phyloP scores from a whole-genome alignment of 192 early-diverging fungal species.

The Podila minutissima region DNA sequence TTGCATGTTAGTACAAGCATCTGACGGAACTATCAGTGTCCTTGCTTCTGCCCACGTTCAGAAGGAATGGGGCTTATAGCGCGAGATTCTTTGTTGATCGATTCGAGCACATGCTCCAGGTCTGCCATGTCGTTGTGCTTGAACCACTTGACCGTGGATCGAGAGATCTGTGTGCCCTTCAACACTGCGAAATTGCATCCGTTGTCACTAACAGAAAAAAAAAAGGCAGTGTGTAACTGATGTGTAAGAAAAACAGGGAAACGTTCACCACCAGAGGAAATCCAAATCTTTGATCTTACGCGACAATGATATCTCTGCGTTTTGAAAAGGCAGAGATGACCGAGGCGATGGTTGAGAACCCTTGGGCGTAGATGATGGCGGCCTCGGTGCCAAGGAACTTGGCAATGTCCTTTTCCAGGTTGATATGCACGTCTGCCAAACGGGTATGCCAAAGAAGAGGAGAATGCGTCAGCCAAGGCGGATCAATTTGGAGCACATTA shows the following conservation, averaged over 20 bases:
- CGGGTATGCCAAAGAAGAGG: neutral
- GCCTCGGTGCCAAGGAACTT: slow-evolving; percentile 84
- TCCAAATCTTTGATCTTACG: slow-evolving; percentile 50
- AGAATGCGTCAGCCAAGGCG: neutral
- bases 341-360: slow-evolving; percentile 90
- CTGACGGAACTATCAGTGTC: too few relatives aligned
- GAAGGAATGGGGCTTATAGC: slow-evolving; percentile 44
- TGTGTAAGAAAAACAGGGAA: too few relatives aligned
- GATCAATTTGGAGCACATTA: neutral
- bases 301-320: slow-evolving; percentile 93
- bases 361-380: slow-evolving; percentile 95
- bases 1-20: too few relatives aligned
- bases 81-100: slow-evolving; percentile 74
- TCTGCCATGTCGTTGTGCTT: slow-evolving; percentile 99
- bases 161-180: slow-evolving; percentile 90
- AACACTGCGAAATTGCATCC: slow-evolving; percentile 88
- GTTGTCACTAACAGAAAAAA: slow-evolving; percentile 75
- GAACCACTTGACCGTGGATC: slow-evolving; percentile 89
- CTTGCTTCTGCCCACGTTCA: neutral
- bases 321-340: slow-evolving; percentile 97
- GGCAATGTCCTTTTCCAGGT: slow-evolving; percentile 88
- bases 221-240: neutral
- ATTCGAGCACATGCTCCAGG: slow-evolving; percentile 83
- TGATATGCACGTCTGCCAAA: slow-evolving; percentile 87
- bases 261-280: neutral